Evolutionary conservation across 2,329 filamentous ascomycete genomes (phyloP).

Genomic region (Erysiphe neolycopersici): DNA sequence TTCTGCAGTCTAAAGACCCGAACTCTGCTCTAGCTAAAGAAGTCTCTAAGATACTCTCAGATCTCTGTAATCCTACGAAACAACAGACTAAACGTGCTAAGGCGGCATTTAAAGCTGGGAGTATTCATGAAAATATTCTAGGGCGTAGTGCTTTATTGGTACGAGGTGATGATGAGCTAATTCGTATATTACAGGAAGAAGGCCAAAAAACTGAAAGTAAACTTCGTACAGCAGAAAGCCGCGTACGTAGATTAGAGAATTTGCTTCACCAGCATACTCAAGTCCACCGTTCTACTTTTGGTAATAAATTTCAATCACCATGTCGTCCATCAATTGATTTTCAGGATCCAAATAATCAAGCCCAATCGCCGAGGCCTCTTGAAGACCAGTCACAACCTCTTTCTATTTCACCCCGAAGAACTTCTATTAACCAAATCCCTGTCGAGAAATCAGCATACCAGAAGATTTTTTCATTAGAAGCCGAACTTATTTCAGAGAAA

Average conservation of each 20-base stretch:
- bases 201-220: slow-evolving; percentile 50
- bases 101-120: slow-evolving; percentile 80
- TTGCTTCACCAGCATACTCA: slow-evolving; percentile 62
- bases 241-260: slow-evolving; percentile 76
- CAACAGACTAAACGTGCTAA: slow-evolving; percentile 70
- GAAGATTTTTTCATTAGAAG: slow-evolving; percentile 42
- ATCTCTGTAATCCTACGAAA: slow-evolving; percentile 57
- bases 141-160: slow-evolving; percentile 68
- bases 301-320: slow-evolving; percentile 25
- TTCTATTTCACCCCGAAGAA: slow-evolving; percentile 31
- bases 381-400: slow-evolving; percentile 27
- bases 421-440: slow-evolving; percentile 29
- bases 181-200: slow-evolving; percentile 54
- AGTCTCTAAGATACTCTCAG: slow-evolving; percentile 47
- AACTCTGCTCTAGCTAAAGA: slow-evolving; percentile 43
- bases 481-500: slow-evolving; percentile 48
- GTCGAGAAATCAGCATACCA: slow-evolving; percentile 35
- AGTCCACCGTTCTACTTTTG: slow-evolving; percentile 24
- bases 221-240: slow-evolving; percentile 61
- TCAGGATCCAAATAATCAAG: slow-evolving; percentile 19
- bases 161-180: slow-evolving; percentile 64
- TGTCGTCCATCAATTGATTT: slow-evolving; percentile 19
- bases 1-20: slow-evolving; percentile 35
- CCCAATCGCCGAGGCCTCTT: slow-evolving; percentile 9
- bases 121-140: slow-evolving; percentile 69